Evolutionary conservation across 148 eudicot genomes (phyloP), one percentile per base, ranked within the genome.

Genomic region (Silene uniflora): DNA sequence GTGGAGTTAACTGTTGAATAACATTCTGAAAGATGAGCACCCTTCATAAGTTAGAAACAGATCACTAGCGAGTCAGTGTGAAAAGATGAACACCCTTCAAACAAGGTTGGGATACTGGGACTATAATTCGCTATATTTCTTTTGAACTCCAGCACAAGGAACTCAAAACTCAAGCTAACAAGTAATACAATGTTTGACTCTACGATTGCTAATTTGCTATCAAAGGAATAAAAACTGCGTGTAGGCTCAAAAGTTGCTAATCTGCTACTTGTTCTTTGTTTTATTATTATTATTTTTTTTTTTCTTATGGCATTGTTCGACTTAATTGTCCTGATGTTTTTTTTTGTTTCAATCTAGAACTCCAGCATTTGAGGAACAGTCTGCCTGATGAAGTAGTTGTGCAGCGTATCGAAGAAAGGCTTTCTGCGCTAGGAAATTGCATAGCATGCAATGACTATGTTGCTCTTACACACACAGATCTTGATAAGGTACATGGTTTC

Each of bases 371-470:
- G 84, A 90, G 97, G 84, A 90, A 94, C 85, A 85, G 90, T 83
- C 90, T 94, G 39, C 97, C 98, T 47, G 98, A 94, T 80, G 78
- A 84, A 77, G 97, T 94, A 47, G 98, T 93, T 60, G 93, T 94
- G 69, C 97, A 91, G 82, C 91, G 97, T 52, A 82, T 91, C 76
- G 97, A 91, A 19, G 98, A 94, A 86, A 87, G 86, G 75, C 77
- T 94, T 39, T 90, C 97, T 76, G 98, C 98, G 75, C 81, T 94
- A 49, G 98, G 98, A 46, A 94, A 94, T 79, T 91, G 96, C 89
- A 91, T 94, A 81, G 91, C 96, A 63, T 94, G 97, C 87, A 94
- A 94, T 76, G 98, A 94, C 78, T 89, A 91, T 81, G 98, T 94
- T 82, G 98, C 97, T 82, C 91, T 94, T 63, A 90, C 98, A 12